Conservation (phyloP, 441 rosid species). For the Arabidopsis lyrata region DNA sequence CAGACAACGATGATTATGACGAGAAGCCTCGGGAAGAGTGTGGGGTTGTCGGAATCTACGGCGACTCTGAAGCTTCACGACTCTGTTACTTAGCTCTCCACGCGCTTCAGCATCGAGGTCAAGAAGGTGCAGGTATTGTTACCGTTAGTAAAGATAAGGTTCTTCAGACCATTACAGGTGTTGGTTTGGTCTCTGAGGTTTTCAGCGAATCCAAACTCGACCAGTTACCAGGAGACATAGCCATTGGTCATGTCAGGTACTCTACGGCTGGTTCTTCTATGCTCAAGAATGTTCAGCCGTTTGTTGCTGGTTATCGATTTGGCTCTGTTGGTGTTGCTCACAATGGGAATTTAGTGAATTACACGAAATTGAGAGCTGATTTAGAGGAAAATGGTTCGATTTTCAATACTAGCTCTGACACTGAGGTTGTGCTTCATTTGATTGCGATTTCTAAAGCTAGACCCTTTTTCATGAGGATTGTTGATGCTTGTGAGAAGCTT, state of each 20-base stretch:
- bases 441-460: constrained; percentile 87
- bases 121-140: constrained; percentile 98
- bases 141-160: constrained; percentile 72
- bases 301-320: constrained; percentile 24
- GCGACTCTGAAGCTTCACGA: constrained; percentile 90
- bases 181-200: constrained; percentile 61
- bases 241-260: constrained; percentile 31
- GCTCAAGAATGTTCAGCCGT: constrained; percentile 30
- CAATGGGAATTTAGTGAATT: constrained; percentile 25
- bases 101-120: constrained; percentile 97
- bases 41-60: constrained; percentile 92
- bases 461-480: constrained; percentile 80
- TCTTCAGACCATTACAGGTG: constrained; percentile 86
- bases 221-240: constrained; percentile 26
- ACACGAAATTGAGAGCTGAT: constrained; percentile 26
- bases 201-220: constrained; percentile 28
- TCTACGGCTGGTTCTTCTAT: constrained; percentile 17
- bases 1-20: constrained; percentile 47
- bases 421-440: constrained; percentile 91
- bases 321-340: constrained; percentile 29
- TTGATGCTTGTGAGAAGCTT: constrained; percentile 87
- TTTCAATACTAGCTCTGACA: constrained; percentile 30
- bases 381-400: constrained; percentile 28
- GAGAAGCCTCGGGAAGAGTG: constrained; percentile 97
- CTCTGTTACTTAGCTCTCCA: constrained; percentile 91